These are phyloP conservation scores for Chenopodium formosanum DNA, from an alignment of 148 eudicot genomes.

Conservation along the genomic window DNA sequence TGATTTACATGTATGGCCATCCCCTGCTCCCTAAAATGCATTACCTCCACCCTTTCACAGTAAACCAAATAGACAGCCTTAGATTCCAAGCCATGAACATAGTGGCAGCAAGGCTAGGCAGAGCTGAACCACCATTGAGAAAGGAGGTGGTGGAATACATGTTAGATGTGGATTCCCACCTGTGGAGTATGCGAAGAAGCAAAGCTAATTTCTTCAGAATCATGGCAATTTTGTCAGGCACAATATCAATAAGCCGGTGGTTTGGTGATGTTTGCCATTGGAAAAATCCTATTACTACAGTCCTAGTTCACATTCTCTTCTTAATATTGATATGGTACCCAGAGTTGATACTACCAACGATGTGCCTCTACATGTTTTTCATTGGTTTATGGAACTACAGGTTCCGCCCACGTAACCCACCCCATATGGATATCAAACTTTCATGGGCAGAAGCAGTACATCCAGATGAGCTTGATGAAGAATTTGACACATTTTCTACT, in stretches of 20 bases:
- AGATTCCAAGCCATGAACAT: constrained; percentile 62
- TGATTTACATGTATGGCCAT: constrained; percentile 61
- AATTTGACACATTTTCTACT: constrained; percentile 60
- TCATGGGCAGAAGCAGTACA: constrained; percentile 64
- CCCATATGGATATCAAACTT: constrained; percentile 58
- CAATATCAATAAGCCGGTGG: constrained; percentile 53
- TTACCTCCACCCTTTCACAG: constrained; percentile 59
- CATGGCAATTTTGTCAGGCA: constrained; percentile 44
- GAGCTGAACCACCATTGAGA: constrained; percentile 63
- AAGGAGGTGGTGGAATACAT: constrained; percentile 69
- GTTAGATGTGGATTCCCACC: constrained; percentile 64
- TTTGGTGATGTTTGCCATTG: constrained; percentile 50
- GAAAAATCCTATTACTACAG: constrained; percentile 54
- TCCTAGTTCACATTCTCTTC: constrained; percentile 55
- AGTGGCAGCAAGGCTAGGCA: constrained; percentile 49
- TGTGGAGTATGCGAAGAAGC: constrained; percentile 75
- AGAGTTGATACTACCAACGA: constrained; percentile 52
- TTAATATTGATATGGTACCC: constrained; percentile 56
- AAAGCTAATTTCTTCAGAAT: constrained; percentile 67
- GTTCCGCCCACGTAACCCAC: constrained; percentile 51
- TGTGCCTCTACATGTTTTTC: constrained; percentile 58
- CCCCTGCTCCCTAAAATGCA: constrained; percentile 76
- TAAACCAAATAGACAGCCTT: constrained; percentile 53
- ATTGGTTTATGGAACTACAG: constrained; percentile 57
- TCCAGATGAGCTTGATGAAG: constrained; percentile 47